These are phyloP conservation scores for Phanerodontia chrysosporium DNA, from an alignment of 768 basidiomycete genomes.

Conservation along the genomic window DNA sequence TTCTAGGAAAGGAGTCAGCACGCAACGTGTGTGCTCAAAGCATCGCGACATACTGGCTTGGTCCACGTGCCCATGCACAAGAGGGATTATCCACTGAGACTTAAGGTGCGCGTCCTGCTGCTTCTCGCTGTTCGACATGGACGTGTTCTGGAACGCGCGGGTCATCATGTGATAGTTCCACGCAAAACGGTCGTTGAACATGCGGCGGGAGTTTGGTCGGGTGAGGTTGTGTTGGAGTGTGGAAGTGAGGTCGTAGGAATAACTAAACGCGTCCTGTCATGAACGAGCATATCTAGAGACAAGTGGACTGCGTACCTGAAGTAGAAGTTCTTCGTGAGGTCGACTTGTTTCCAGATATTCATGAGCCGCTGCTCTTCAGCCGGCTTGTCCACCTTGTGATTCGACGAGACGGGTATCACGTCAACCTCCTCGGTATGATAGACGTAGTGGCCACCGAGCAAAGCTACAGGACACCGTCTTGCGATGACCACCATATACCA, in stretches of 20 bases:
- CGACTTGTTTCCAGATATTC: conserved; percentile 92
- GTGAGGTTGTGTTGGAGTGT: conserved; percentile 91
- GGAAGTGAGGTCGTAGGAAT: conserved; percentile 96
- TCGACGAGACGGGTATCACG: conserved; percentile 70
- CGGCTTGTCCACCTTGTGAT: conserved; percentile 81
- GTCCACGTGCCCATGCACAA: conserved; percentile 95
- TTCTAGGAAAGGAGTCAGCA: conserved; percentile 46
- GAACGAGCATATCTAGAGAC: background rate
- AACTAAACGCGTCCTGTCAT: conserved; percentile 41
- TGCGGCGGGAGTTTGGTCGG: conserved; percentile 48
- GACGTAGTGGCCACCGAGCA: conserved; percentile 92
- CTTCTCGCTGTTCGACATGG: conserved; percentile 25
- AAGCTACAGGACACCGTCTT: conserved; percentile 86
- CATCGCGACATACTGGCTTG: conserved; percentile 81
- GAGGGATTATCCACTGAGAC: conserved; percentile 82
- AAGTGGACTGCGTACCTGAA: conserved; percentile 59
- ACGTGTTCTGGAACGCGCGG: conserved; percentile 45
- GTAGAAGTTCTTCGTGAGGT: conserved; percentile 99
- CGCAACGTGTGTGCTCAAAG: background rate
- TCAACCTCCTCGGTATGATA: conserved; percentile 95
- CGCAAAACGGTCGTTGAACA: conserved; percentile 83
- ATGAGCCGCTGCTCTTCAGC: conserved; percentile 86
- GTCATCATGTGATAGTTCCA: conserved; percentile 93
- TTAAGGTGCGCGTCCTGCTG: conserved; percentile 33
- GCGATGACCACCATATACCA: conserved; percentile 94